Percentiles rank a stretch among this genome's conserved stretches.
Evolutionary conservation across 345 rosid species (phyloP).

Genomic region (Viola odorata): DNA sequence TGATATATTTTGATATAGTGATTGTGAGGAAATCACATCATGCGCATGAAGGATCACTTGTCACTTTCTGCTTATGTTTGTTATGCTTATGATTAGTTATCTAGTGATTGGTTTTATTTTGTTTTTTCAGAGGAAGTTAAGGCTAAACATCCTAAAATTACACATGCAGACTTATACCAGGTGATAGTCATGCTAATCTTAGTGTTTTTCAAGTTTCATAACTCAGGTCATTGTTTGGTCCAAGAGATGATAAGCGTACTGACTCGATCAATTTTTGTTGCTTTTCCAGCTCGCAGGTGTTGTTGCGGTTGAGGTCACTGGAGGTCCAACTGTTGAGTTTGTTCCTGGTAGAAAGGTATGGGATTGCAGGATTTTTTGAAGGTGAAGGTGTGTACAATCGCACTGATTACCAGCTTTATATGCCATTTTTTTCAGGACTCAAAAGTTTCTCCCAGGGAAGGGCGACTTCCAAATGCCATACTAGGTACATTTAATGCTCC

Average conservation of each 20-base stretch:
- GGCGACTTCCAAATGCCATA: constrained; percentile 88
- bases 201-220: neutral
- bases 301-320: constrained; percentile 94
- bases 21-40: too few relatives aligned
- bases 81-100: neutral
- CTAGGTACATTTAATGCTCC: constrained; percentile 38
- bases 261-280: neutral
- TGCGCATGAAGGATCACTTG: too few relatives aligned
- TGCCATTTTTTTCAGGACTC: constrained; percentile 54
- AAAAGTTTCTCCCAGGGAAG: constrained; percentile 58
- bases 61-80: neutral
- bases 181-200: constrained; percentile 17
- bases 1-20: too few relatives aligned
- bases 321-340: constrained; percentile 79
- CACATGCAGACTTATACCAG: constrained; percentile 75
- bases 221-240: neutral
- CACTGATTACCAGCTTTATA: neutral
- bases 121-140: constrained; percentile 62
- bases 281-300: constrained; percentile 80
- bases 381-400: constrained; percentile 10
- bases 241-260: neutral
- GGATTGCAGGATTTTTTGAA: constrained; percentile 10
- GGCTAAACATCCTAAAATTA: constrained; percentile 67
- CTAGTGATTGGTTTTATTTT: neutral
- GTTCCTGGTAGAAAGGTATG: constrained; percentile 85